Evolutionary conservation across 768 basidiomycete genomes (phyloP), one percentile per base, ranked within the genome.

Genomic region (Russula virescens): DNA sequence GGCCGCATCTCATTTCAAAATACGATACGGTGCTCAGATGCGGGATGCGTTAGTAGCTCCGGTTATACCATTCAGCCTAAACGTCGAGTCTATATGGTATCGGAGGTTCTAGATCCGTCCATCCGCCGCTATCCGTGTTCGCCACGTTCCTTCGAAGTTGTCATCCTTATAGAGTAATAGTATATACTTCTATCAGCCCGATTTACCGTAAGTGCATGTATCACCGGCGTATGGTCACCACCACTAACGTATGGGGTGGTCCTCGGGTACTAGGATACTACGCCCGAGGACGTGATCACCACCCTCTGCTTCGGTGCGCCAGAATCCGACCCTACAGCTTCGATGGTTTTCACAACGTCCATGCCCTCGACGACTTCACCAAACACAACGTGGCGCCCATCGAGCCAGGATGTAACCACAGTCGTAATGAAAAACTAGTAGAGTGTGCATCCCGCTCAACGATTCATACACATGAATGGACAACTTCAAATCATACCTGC

Each of bases 321-420:
- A 14, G 58, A 57, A 0, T 46, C 25, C 18, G 70, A 64, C 18
- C 70, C 71, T 52, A 73, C 71, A 0, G 58, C 48, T 63, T 78
- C 73, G 60, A 79, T 70, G 57, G 68, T 68, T 58, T 63, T 68
- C 19, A 78, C 76, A 48, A 79, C 66, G 53, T 75, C 74, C 73
- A 78, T 70, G 28, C 78, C 78, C 38, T 74, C 71, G 56, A 73
- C 57, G 53, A 78, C 77, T 68, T 79, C 78, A 11, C 76, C 78
- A 66, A 79, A 79, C 21, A 78, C 77, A 63, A 76, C 75, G 70
- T 79, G 75, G 56, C 77, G 79, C 50, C 73, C 71, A 66, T 79
- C 71, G 52, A 75, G 73, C 78, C 78, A 78, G 0, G 71, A 66
- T 25, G 75, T 73, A 26, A 71, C 68, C 18, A 62, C 69, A 35